Conservation (phyloP, 2,329 filamentous ascomycete species). For the Waltergamsia citrina region DNA sequence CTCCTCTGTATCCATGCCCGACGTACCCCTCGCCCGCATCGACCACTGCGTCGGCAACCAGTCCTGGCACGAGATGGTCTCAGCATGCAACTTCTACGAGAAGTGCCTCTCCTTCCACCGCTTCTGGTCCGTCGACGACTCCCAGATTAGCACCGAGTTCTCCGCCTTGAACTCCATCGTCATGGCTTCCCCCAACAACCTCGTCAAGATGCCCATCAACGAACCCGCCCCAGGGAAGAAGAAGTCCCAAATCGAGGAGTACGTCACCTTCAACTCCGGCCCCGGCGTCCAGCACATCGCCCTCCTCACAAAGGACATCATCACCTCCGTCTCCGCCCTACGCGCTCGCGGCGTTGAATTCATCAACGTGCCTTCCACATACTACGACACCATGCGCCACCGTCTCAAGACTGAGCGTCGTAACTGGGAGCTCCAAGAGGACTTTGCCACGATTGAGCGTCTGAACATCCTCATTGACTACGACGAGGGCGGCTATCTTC, state of each 20-base stretch:
- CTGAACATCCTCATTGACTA: constrained; percentile 92
- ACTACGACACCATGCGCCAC: constrained; percentile 69
- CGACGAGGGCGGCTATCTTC: constrained; percentile 80
- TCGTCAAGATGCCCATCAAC: constrained; percentile 98
- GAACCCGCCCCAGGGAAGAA: constrained; percentile 86
- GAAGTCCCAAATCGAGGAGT: constrained; percentile 91
- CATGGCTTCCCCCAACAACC: constrained; percentile 76
- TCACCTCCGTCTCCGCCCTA: constrained; percentile 66
- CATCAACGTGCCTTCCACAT: constrained; percentile 78
- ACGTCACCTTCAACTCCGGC: constrained; percentile 81
- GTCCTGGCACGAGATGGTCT: constrained; percentile 81
- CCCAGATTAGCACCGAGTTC: constrained; percentile 86
- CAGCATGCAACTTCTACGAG: constrained; percentile 68
- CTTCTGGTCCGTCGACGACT: constrained; percentile 96
- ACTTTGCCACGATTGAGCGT: constrained; percentile 65
- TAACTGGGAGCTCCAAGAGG: constrained; percentile 61
- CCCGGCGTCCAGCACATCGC: constrained; percentile 92
- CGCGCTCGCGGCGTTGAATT: constrained; percentile 87
- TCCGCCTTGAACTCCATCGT: constrained; percentile 82
- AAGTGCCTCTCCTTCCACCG: constrained; percentile 85
- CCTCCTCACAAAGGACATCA: constrained; percentile 71
- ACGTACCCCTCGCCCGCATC: constrained; percentile 62
- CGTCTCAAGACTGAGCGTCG: constrained; percentile 57
- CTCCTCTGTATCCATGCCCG: constrained; percentile 40
- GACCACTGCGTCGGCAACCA: constrained; percentile 98